Evolutionary conservation across 2,329 filamentous ascomycete genomes (phyloP).

Genomic region (Zymoseptoria tritici): DNA sequence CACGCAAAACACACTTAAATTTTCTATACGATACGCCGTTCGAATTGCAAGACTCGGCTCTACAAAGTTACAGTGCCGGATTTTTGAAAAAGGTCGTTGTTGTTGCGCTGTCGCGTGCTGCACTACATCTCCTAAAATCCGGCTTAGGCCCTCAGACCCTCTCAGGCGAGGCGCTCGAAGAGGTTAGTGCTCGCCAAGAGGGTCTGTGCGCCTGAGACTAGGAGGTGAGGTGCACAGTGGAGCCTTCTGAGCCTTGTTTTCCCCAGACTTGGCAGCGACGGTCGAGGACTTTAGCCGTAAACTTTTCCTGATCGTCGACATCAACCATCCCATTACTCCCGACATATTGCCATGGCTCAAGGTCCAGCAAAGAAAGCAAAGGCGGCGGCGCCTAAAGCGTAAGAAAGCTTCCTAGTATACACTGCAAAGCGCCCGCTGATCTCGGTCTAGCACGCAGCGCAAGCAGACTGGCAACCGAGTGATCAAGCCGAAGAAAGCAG

Average conservation of each 20-base stretch:
- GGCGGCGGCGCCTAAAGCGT: slow-evolving; percentile 20
- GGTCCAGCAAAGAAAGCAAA: slow-evolving; percentile 26
- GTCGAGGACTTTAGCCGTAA: neutral
- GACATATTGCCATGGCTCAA: slow-evolving; percentile 21
- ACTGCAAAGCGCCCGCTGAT: neutral
- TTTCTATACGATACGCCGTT: too few relatives aligned
- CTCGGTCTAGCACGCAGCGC: slow-evolving; percentile 20
- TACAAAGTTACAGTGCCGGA: too few relatives aligned
- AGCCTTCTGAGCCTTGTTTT: neutral
- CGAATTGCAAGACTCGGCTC: too few relatives aligned
- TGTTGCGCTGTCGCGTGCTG: too few relatives aligned
- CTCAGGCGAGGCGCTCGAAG: too few relatives aligned
- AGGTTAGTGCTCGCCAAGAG: too few relatives aligned
- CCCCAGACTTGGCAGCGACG: too few relatives aligned
- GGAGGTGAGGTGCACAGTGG: neutral
- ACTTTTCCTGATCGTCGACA: neutral
- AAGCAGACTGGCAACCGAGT: slow-evolving; percentile 46
- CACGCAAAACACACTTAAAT: too few relatives aligned
- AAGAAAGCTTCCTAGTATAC: neutral
- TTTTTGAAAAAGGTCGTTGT: too few relatives aligned
- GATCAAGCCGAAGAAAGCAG: slow-evolving; percentile 60
- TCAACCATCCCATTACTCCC: neutral
- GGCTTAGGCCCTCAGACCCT: too few relatives aligned
- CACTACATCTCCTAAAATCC: too few relatives aligned
- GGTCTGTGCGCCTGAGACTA: too few relatives aligned